Base-by-base conservation (phyloP, 108 stramenopile species). In the Bacterosira constricta region DNA sequence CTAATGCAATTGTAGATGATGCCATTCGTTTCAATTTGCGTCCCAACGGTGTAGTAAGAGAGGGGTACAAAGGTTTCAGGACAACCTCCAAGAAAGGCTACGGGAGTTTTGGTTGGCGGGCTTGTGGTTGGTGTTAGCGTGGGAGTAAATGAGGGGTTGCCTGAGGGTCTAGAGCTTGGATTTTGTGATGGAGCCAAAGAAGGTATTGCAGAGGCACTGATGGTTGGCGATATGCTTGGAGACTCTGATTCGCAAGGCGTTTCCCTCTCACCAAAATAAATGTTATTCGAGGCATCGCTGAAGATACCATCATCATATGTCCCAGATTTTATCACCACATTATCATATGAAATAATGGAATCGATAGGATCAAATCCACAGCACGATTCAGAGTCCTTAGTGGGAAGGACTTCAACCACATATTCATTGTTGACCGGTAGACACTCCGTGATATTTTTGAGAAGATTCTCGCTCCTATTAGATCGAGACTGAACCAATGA, bases 321-420 rank as follows among this genome's bases (percentile, higher is more conserved):
- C 25, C 18, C 12, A 51, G 20, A 36, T 30, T 37, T 21, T 51
- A 51, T 25, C n/a, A 36, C 13, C 31, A 27, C 49, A 65, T 65
- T 37, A 21, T 20, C 49, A 25, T 36, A 65, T 9, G 1, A 4
- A 20, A 51, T 6, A 25, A 11, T 20, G 44, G 37, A 50, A 4
- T 47, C 36, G 29, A 7, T 8, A 20, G 15, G 29, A 36, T 65
- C 64, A 36, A 65, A 65, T 36, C 64, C 64, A 65, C 64, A 65
- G 27, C 64, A 65, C 50, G 50, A 50, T 6, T 65, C 49, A 1
- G 35, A 26, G 29, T 65, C 49, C 8, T 65, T 35, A 8, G 64
- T 37, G 6, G 64, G 30, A 30, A 29, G 37, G 9, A 51, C 32
- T 27, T 51, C 37, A 27, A 65, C 50, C 8, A 10, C 44, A 27